Conservation (phyloP, 345 rosid genomes). For the Linum trigynum region DNA sequence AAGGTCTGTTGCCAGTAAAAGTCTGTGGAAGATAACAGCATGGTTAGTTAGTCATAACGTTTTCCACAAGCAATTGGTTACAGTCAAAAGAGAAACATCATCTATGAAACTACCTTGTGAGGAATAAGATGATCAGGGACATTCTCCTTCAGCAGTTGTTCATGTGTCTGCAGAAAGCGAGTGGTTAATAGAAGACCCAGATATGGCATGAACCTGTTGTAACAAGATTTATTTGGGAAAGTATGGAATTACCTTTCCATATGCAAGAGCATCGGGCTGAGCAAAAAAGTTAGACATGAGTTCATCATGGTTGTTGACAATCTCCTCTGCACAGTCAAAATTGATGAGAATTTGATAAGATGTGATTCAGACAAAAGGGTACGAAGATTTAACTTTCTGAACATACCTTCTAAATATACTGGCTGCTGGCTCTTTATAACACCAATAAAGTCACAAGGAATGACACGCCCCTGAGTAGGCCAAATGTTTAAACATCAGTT, state of each 20-base stretch:
- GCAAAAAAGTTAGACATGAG: slow-evolving; percentile 99
- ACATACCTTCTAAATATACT: slow-evolving; percentile 67
- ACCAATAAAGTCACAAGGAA: slow-evolving; percentile 94
- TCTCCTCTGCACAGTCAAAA: slow-evolving; percentile 49
- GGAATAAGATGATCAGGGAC: slow-evolving; percentile 66
- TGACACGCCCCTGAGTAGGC: slow-evolving; percentile 66
- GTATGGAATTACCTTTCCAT: slow-evolving; percentile 62
- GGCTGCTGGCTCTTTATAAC: slow-evolving; percentile 89
- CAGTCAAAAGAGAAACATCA: slow-evolving; percentile 6
- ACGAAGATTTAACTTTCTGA: neutral
- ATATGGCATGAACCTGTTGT: neutral
- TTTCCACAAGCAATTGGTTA: neutral
- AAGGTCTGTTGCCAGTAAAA: slow-evolving; percentile 84
- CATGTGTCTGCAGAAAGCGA: slow-evolving; percentile 52
- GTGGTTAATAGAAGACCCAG: slow-evolving; percentile 12
- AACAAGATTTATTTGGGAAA: neutral
- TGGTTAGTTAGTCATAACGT: slow-evolving; percentile 11
- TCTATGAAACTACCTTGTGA: slow-evolving; percentile 58
- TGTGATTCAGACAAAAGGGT: neutral
- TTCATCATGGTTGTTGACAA: slow-evolving; percentile 92
- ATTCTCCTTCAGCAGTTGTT: slow-evolving; percentile 70
- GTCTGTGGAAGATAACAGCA: slow-evolving; percentile 40
- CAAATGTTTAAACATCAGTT: neutral
- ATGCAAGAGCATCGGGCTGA: slow-evolving; percentile 98
- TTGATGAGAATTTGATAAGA: slow-evolving; percentile 1